Conservation (phyloP, 129 eudicot species). For the Tagetes patula region DNA sequence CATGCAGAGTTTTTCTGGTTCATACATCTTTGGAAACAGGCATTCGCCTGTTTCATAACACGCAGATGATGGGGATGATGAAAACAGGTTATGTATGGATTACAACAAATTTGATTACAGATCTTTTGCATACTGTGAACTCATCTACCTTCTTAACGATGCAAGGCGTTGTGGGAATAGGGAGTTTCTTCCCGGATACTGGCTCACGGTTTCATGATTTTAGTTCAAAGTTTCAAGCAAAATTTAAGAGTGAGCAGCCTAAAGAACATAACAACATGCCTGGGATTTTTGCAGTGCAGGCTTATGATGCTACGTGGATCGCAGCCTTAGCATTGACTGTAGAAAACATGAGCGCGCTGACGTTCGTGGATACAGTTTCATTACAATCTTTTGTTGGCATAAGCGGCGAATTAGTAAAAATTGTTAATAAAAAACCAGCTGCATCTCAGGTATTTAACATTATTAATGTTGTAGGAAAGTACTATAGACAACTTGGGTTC, state of each 20-base stretch:
- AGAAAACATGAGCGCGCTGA: slow-evolving; percentile 1
- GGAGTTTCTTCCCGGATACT: slow-evolving; percentile 33
- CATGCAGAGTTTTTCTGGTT: slow-evolving; percentile 49
- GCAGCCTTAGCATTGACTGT: slow-evolving; percentile 30
- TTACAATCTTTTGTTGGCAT: slow-evolving; percentile 24
- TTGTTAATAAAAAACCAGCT: slow-evolving; percentile 21
- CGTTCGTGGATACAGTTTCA: slow-evolving; percentile 4
- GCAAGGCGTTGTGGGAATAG: slow-evolving; percentile 65
- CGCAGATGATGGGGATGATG: slow-evolving; percentile 48
- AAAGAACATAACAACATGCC: slow-evolving; percentile 41
- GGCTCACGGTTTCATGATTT: slow-evolving; percentile 33
- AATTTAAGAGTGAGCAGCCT: slow-evolving; percentile 34
- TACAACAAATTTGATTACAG: slow-evolving; percentile 36
- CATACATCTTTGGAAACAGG: slow-evolving; percentile 43
- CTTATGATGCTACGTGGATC: slow-evolving; percentile 40
- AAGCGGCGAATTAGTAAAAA: slow-evolving; percentile 27
- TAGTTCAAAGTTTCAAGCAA: slow-evolving; percentile 27
- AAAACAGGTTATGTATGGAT: slow-evolving; percentile 53
- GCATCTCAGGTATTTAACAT: slow-evolving; percentile 30
- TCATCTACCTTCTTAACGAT: slow-evolving; percentile 37
- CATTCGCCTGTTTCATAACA: slow-evolving; percentile 38
- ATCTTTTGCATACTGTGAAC: slow-evolving; percentile 37
- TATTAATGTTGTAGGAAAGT: slow-evolving; percentile 46
- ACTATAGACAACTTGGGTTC: slow-evolving; percentile 44
- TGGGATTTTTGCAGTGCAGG: slow-evolving; percentile 42